These are phyloP conservation scores for Phytophthora tubulina DNA, from an alignment of 352 stramenopile species.

Conservation along the genomic window DNA sequence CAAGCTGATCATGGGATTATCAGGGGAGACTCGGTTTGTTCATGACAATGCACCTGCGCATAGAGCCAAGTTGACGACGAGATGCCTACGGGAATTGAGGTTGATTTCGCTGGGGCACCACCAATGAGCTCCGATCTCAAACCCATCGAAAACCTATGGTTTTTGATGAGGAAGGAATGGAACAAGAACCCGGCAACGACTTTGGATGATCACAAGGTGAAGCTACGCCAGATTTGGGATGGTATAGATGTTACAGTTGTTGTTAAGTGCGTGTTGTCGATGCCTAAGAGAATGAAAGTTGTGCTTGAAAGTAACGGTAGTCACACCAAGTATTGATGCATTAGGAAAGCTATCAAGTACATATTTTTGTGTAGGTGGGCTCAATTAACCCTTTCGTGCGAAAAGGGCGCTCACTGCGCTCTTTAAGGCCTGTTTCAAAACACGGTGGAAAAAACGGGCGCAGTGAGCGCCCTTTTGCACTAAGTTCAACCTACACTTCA, in stretches of 20 bases:
- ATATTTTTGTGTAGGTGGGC: too few relatives aligned
- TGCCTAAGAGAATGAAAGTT: background rate
- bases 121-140: slow-evolving; percentile 18
- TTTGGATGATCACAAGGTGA: background rate
- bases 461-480: too few relatives aligned
- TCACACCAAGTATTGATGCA: background rate
- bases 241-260: background rate
- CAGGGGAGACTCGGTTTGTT: slow-evolving; percentile 1
- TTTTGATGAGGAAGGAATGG: slow-evolving; percentile 13
- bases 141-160: slow-evolving; percentile 16
- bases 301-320: background rate
- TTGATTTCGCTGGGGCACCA: slow-evolving; percentile 11
- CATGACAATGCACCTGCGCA: slow-evolving; percentile 15
- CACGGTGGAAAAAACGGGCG: too few relatives aligned
- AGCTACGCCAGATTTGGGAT: background rate
- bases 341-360: too few relatives aligned
- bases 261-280: background rate
- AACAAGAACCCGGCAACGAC: background rate
- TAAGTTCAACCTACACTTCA: too few relatives aligned
- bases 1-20: background rate
- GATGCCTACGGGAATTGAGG: slow-evolving; percentile 3
- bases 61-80: slow-evolving; percentile 4
- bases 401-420: too few relatives aligned
- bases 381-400: too few relatives aligned
- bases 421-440: too few relatives aligned